A percentile compares a stretch with the other conserved stretches of the same genome.
phyloP scores from a whole-genome alignment of 129 eudicot genomes.

The Centrapalus pauciflorus region DNA sequence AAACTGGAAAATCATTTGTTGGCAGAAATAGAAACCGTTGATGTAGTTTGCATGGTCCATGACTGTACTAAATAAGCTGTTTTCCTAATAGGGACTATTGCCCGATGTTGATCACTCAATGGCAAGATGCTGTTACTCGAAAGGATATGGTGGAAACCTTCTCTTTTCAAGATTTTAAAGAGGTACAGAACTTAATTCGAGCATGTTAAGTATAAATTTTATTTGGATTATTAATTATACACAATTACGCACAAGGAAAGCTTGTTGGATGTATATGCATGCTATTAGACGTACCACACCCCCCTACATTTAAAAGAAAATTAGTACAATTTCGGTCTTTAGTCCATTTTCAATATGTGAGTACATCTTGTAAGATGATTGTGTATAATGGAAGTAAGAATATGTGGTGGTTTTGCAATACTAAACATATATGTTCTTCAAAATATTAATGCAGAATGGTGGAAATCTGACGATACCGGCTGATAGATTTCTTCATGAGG shows the following conservation, averaged over 20 bases:
- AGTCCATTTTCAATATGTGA: background rate
- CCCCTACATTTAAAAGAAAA: too few relatives aligned
- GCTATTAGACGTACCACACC: background rate
- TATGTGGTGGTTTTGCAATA: background rate
- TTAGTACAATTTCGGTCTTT: background rate
- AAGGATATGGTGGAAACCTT: conserved; percentile 66
- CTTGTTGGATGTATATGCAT: background rate
- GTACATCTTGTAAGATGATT: background rate
- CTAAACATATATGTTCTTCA: too few relatives aligned
- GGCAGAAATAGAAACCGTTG: background rate
- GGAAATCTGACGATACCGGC: conserved; percentile 77
- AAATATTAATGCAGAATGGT: conserved; percentile 50
- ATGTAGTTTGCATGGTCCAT: background rate
- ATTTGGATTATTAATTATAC: background rate
- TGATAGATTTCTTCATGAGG: conserved; percentile 81
- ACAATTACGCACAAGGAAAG: background rate
- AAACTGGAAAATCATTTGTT: conserved; percentile 12
- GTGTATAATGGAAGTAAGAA: background rate
- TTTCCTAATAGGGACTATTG: conserved; percentile 48
- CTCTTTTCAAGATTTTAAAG: conserved; percentile 57
- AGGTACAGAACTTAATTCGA: conserved; percentile 36
- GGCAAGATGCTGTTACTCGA: conserved; percentile 94
- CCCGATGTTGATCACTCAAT: conserved; percentile 76
- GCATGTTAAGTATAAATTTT: background rate
- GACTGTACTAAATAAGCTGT: conserved; percentile 4